These are phyloP conservation scores for Penicillium coprophilum DNA, from an alignment of 495 filamentous ascomycete species.

Conservation along the genomic window DNA sequence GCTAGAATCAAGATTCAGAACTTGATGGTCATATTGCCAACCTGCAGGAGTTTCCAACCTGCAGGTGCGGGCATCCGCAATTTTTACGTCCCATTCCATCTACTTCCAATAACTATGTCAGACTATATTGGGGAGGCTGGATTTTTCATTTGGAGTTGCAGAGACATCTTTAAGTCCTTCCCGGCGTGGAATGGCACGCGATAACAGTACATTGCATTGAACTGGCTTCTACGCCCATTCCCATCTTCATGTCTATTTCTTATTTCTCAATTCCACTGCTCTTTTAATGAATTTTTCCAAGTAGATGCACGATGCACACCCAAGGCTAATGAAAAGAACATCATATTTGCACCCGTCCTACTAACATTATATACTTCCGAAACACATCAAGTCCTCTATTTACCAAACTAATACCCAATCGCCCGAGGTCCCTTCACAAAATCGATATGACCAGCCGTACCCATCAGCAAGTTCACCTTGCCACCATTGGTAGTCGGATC, in stretches of 20 bases:
- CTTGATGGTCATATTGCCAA: constrained; percentile 4
- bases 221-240: constrained; percentile 11
- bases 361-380: neutral
- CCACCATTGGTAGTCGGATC: constrained; percentile 35
- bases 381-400: neutral
- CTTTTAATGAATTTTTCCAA: neutral
- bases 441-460: constrained; percentile 48
- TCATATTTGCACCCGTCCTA: neutral
- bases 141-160: constrained; percentile 22
- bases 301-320: neutral
- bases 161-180: constrained; percentile 11
- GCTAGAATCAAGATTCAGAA: constrained; percentile 15
- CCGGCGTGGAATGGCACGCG: constrained; percentile 21
- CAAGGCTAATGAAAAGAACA: neutral
- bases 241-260: constrained; percentile 5
- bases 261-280: neutral
- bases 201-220: constrained; percentile 22
- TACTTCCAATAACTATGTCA: constrained; percentile 16
- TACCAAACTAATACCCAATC: constrained; percentile 28
- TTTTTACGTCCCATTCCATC: constrained; percentile 1
- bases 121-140: constrained; percentile 13
- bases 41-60: neutral
- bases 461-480: constrained; percentile 39
- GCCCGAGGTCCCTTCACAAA: constrained; percentile 33
- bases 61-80: constrained; percentile 3